These are phyloP conservation scores for Scheffersomyces insectosa DNA, from an alignment of 1,139 yeast genomes.

Conservation along the genomic window DNA sequence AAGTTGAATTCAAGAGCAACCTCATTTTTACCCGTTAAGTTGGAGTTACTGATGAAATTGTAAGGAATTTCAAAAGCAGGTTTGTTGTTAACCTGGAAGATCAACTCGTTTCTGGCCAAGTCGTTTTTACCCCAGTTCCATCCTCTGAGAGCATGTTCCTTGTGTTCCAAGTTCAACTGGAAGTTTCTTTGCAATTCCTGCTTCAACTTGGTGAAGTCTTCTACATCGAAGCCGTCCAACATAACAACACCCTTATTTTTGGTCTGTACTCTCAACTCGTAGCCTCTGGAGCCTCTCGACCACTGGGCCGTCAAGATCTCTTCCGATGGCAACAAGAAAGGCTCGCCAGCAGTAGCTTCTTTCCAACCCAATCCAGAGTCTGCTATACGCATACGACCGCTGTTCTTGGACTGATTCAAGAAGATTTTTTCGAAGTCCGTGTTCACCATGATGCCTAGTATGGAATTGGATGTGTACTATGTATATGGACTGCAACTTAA, in stretches of 20 bases:
- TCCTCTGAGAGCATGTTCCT: constrained; percentile 92
- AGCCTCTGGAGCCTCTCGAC: constrained; percentile 94
- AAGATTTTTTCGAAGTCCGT: constrained; percentile 83
- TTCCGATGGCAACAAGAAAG: constrained; percentile 82
- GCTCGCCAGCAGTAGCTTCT: constrained; percentile 55
- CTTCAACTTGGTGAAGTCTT: constrained; percentile 79
- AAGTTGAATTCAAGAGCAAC: constrained; percentile 86
- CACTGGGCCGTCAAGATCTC: constrained; percentile 80
- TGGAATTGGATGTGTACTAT: background rate
- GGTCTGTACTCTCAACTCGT: constrained; percentile 84
- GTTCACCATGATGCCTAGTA: constrained; percentile 35
- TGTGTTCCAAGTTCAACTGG: constrained; percentile 68
- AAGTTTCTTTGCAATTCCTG: constrained; percentile 82
- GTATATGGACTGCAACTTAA: too few relatives aligned
- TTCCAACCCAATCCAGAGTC: constrained; percentile 98
- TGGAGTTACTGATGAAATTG: constrained; percentile 76
- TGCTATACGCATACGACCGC: constrained; percentile 92
- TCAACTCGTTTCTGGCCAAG: constrained; percentile 86
- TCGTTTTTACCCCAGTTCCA: constrained; percentile 99
- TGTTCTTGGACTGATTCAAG: constrained; percentile 77
- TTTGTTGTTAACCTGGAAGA: constrained; percentile 81
- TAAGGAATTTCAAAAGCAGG: constrained; percentile 94
- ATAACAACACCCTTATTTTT: constrained; percentile 83
- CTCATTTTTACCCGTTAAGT: constrained; percentile 88
- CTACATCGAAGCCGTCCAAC: constrained; percentile 87